A percentile compares a stretch with the other conserved stretches of the same genome.
phyloP scores from a whole-genome alignment of 2,329 filamentous ascomycete genomes.

The Decorospora gaudefroyi region DNA sequence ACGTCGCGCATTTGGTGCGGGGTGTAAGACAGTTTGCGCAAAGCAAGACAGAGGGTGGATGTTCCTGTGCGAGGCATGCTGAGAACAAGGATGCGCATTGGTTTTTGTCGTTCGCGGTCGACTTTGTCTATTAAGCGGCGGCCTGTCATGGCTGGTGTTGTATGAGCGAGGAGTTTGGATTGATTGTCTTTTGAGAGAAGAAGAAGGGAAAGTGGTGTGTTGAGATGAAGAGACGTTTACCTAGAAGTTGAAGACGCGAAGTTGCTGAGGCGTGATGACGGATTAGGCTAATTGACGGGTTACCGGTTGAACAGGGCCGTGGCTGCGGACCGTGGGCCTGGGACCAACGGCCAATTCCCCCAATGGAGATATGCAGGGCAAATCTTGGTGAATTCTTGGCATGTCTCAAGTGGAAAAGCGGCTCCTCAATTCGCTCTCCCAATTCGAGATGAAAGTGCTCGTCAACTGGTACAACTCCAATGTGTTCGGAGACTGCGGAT shows the following conservation, averaged over 20 bases:
- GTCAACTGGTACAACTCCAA: slow-evolving; percentile 40
- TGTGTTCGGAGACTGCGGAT: slow-evolving; percentile 32
- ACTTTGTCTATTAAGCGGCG: slow-evolving; percentile 62
- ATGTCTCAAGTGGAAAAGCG: background rate
- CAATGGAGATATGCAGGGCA: background rate
- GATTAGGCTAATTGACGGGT: slow-evolving; percentile 34
- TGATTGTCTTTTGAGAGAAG: slow-evolving; percentile 42
- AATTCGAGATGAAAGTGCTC: slow-evolving; percentile 34
- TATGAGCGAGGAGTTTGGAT: background rate
- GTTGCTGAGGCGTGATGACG: slow-evolving; percentile 11
- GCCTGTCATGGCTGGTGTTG: slow-evolving; percentile 11
- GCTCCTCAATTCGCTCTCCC: slow-evolving; percentile 35
- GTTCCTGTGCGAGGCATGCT: slow-evolving; percentile 73
- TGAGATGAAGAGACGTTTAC: slow-evolving; percentile 11
- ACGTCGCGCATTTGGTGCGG: slow-evolving; percentile 33
- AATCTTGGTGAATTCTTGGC: background rate
- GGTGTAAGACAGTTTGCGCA: slow-evolving; percentile 53
- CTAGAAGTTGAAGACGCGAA: slow-evolving; percentile 5
- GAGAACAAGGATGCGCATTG: slow-evolving; percentile 73
- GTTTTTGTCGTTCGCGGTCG: slow-evolving; percentile 67
- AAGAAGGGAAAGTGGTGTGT: too few species aligned
- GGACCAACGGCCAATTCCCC: slow-evolving; percentile 6
- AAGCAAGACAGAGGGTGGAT: slow-evolving; percentile 52
- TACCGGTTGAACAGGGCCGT: slow-evolving; percentile 24
- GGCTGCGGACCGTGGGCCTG: slow-evolving; percentile 19